A percentile compares a stretch with the other conserved stretches of the same genome.
Evolutionary conservation across 805 yeast genomes (phyloP).

Genomic region (Ogataea ramenticola): DNA sequence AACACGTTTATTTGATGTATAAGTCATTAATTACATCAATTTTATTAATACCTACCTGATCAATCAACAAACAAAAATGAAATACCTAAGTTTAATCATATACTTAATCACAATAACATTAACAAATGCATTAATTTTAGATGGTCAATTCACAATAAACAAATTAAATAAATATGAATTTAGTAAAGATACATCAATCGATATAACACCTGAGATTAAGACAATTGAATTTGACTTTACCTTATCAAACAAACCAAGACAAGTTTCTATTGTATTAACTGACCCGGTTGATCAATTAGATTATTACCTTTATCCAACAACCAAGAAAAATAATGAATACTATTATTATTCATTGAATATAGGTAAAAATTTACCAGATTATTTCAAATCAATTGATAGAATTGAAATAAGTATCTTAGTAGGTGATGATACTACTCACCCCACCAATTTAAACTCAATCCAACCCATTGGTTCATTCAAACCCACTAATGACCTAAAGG

Average conservation of each 20-base stretch:
- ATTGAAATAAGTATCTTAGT: constrained; percentile 18
- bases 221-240: not conserved
- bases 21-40: too few species aligned
- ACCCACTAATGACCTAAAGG: too few species aligned
- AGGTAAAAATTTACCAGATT: constrained; percentile 17
- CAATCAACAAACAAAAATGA: not conserved
- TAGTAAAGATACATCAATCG: not conserved
- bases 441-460: constrained; percentile 10
- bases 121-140: not conserved
- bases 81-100: not conserved
- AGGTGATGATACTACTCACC: too few species aligned
- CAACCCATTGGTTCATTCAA: too few species aligned
- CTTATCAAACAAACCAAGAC: constrained; percentile 12
- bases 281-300: constrained; percentile 6
- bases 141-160: not conserved
- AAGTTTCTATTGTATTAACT: constrained; percentile 19
- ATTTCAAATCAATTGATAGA: constrained; percentile 10
- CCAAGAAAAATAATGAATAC: constrained; percentile 7
- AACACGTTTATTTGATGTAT: too few species aligned
- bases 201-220: not conserved
- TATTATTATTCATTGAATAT: constrained; percentile 12
- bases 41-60: too few species aligned
- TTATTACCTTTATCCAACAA: constrained; percentile 17
- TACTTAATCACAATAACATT: not conserved
- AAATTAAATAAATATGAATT: not conserved